Conservation (phyloP, 1,284 basidiomycete genomes). For the Cryptococcus neoformans region DNA sequence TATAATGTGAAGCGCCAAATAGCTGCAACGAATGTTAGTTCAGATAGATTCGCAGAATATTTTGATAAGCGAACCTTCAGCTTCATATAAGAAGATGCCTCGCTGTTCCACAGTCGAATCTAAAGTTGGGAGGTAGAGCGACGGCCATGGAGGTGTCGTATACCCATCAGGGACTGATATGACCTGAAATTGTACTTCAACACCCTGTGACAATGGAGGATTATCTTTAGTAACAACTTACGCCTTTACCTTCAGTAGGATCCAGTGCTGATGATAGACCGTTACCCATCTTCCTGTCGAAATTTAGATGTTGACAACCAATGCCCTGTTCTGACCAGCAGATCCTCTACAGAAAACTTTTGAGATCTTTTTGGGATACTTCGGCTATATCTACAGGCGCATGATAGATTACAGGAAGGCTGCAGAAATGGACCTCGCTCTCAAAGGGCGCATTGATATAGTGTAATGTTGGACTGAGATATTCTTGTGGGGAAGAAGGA, state of each 20-base stretch:
- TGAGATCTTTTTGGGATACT: too few species aligned
- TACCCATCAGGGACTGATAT: constrained; percentile 34
- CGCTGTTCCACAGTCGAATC: constrained; percentile 32
- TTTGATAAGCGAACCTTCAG: constrained; percentile 36
- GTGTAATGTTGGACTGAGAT: too few species aligned
- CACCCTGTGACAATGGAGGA: too few species aligned
- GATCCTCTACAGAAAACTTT: too few species aligned
- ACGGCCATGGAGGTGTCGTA: constrained; percentile 51
- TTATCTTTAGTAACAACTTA: background rate
- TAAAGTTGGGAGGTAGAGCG: constrained; percentile 54
- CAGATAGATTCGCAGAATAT: background rate
- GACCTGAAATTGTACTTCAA: constrained; percentile 1
- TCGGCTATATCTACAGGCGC: too few species aligned
- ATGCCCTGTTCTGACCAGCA: too few species aligned
- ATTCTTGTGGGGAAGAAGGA: too few species aligned
- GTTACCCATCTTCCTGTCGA: background rate
- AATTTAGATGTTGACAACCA: too few species aligned
- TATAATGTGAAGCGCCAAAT: constrained; percentile 79
- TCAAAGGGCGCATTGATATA: too few species aligned
- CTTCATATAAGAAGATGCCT: constrained; percentile 49
- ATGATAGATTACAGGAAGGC: too few species aligned
- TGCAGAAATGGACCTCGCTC: too few species aligned
- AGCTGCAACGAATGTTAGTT: constrained; percentile 52
- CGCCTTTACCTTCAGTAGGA: background rate
- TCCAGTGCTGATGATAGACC: background rate